Evolutionary conservation across 2,329 filamentous ascomycete species (phyloP), one percentile per base, ranked within the genome.

Genomic region (Pleoardoris graminearum): DNA sequence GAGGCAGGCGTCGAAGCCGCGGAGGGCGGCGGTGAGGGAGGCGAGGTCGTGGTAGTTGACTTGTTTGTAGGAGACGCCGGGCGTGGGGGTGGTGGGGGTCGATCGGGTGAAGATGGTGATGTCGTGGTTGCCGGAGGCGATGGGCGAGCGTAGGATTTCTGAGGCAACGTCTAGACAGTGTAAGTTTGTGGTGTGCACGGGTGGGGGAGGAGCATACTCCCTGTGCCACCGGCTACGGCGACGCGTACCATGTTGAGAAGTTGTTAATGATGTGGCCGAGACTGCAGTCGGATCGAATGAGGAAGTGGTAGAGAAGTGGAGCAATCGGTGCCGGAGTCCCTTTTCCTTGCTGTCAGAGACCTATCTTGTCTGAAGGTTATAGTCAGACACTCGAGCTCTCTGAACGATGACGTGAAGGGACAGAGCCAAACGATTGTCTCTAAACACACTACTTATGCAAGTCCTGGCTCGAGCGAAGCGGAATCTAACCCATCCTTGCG

Each of bases 101-200:
- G 74, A 77, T 57, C 82, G 73, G 1, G 75, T 80, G 1, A 85
- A 65, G 17, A 85, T 70, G 0, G 75, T 66, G 39, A 86, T 80
- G 0, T 82, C 72, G 51, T 86, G 82, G 48, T 78, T 82, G 8
- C 74, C 73, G 3, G 73, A 71, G 3, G 76, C 75, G 2, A 81
- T 60, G 0, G 84, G 71, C 3, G 68, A 74, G 51, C 84, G 80
- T 19, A 84, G 67, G 8, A 85, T 62, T 61, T 83, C 82, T 36
- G 69, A 74, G 2, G 78, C 79, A 41, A 85, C 77, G 50, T 82
- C 82, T 84, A 39, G 11, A 19, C 43, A 47, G 35, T 53, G 41
- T 37, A 35, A 38, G 11, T 36, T 25, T 33, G 19, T 8, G 25
- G 19, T 23, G 25, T 8, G 27, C 7, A 35, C n/a, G 14, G 22